Percentiles rank a stretch among this genome's conserved stretches.
Conservation (phyloP, 306 rosid species). For the Pyrus communis region DNA sequence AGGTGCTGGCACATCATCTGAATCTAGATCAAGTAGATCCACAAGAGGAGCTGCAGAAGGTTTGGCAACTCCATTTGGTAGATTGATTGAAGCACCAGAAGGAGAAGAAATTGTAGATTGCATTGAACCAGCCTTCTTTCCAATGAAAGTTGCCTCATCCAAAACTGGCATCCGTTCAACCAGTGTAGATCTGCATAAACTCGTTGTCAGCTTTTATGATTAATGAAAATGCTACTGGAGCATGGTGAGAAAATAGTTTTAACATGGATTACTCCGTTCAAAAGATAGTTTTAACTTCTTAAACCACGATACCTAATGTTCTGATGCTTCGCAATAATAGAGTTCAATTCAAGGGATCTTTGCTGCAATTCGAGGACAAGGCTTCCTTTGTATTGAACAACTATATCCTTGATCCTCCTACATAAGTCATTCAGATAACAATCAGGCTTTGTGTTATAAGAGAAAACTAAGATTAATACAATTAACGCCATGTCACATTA, state of each 20-base stretch:
- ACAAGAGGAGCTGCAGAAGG: slow-evolving; percentile 67
- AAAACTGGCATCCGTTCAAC: slow-evolving; percentile 98
- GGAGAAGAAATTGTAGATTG: slow-evolving; percentile 50
- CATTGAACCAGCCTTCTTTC: slow-evolving; percentile 64
- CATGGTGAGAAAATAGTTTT: not conserved
- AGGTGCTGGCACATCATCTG: slow-evolving; percentile 74
- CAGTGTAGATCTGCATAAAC: slow-evolving; percentile 56
- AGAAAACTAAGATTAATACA: not conserved
- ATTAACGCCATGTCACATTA: not conserved
- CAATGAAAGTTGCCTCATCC: slow-evolving; percentile 77
- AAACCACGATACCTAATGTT: slow-evolving; percentile 60
- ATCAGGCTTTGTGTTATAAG: slow-evolving; percentile 13
- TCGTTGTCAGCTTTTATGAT: slow-evolving; percentile 16
- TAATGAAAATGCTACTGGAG: not conserved
- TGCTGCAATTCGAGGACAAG: slow-evolving; percentile 98
- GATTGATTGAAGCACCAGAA: slow-evolving; percentile 46
- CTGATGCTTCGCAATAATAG: slow-evolving; percentile 65
- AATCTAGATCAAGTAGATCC: slow-evolving; percentile 79
- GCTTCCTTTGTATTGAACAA: slow-evolving; percentile 73
- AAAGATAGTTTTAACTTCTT: slow-evolving; percentile 2
- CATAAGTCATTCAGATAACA: slow-evolving; percentile 17
- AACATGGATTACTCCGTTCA: not conserved
- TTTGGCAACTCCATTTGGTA: slow-evolving; percentile 77
- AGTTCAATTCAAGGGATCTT: slow-evolving; percentile 86
- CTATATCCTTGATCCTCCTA: slow-evolving; percentile 79